Percentiles rank a stretch among this genome's conserved stretches.
phyloP scores from a whole-genome alignment of 306 rosid species.

The Lupinus albus region DNA sequence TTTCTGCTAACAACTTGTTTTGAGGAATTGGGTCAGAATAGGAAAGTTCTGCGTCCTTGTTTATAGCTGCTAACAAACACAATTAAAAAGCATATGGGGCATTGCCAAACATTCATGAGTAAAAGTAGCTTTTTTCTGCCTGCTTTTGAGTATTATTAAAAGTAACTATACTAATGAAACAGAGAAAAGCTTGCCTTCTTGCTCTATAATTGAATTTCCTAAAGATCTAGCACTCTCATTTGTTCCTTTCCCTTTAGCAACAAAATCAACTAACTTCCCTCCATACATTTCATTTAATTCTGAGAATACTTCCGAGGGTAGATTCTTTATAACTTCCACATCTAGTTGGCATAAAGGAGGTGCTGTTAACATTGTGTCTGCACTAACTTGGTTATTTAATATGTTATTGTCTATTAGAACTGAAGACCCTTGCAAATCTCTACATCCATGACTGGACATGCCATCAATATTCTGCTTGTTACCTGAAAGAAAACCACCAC shows the following conservation, averaged over 20 bases:
- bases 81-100: constrained; percentile 34
- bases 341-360: constrained; percentile 85
- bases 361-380: constrained; percentile 48
- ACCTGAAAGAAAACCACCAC: constrained; percentile 50
- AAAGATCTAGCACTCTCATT: constrained; percentile 42
- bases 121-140: too few relatives aligned
- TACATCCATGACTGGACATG: constrained; percentile 35
- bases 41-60: constrained; percentile 38
- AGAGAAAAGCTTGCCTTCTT: constrained; percentile 47
- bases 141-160: constrained; percentile 19
- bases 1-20: constrained; percentile 40
- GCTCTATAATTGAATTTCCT: constrained; percentile 34
- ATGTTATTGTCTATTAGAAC: constrained; percentile 46
- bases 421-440: constrained; percentile 45
- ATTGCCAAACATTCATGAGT: too few relatives aligned
- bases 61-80: constrained; percentile 46
- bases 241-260: constrained; percentile 54
- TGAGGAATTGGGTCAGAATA: constrained; percentile 39
- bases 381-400: constrained; percentile 48
- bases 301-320: constrained; percentile 81
- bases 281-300: constrained; percentile 78
- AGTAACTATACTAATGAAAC: constrained; percentile 24
- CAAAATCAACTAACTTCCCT: constrained; percentile 70
- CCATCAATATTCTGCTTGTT: constrained; percentile 44
- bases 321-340: constrained; percentile 70